phyloP scores from a whole-genome alignment of 441 rosid genomes.

The Erodium texanum region DNA sequence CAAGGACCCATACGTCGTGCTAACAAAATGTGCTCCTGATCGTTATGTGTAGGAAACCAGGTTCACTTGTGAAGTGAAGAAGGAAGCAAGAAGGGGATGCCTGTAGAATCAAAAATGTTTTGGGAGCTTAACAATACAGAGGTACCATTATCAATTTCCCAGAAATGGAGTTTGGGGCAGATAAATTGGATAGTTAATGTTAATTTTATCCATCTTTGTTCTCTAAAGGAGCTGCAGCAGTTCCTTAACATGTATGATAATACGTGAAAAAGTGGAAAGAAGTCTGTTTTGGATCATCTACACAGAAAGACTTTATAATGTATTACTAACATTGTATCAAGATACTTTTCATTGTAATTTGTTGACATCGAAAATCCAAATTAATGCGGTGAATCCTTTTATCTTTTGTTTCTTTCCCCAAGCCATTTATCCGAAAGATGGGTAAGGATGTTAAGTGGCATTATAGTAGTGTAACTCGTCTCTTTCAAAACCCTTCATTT shows the following conservation, averaged over 20 bases:
- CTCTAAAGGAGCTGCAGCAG: constrained; percentile 16
- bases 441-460: no score
- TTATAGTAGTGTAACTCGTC: no score
- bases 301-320: background rate
- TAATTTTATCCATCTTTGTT: constrained; percentile 11
- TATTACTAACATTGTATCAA: background rate
- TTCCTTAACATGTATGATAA: constrained; percentile 19
- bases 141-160: background rate
- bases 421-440: no score
- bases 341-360: background rate
- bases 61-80: background rate
- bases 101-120: background rate
- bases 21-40: background rate
- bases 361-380: background rate
- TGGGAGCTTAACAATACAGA: background rate
- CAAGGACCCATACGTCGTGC: no score
- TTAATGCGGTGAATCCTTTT: no score
- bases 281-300: background rate
- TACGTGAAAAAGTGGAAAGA: background rate
- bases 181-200: background rate
- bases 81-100: background rate
- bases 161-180: background rate
- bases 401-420: no score
- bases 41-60: background rate
- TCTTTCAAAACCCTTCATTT: no score